Evolutionary conservation across 2,329 filamentous ascomycete species (phyloP), one percentile per base, ranked within the genome.

Genomic region (Fusarium coicis): DNA sequence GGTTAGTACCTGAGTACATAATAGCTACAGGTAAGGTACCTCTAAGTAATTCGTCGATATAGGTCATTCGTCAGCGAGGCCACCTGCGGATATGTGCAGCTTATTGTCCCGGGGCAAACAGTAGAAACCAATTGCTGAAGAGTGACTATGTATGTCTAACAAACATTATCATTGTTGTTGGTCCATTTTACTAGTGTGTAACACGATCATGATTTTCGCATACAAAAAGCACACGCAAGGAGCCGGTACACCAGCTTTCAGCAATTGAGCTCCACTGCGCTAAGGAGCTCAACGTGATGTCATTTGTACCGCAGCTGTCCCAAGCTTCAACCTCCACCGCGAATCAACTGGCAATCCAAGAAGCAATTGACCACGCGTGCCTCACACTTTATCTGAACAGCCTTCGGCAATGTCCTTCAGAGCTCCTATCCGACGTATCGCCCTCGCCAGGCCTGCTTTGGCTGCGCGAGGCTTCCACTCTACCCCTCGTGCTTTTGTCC

Each of bases 401-500:
- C 36, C 21, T 39, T 30, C 15, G 34, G 72, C 30, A 60, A 84
- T 84, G 83, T 77, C 82, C 40, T 81, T 83, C 78, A 82, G 82
- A 60, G 67, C 76, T 56, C 77, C 81, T 46, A 66, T 82, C 50
- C 80, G 82, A 61, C 81, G 79, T 43, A 70, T 78, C 50, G 78
- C 78, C 43, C 73, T 80, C 61, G 74, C 79, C 50, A 78, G 79
- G 47, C 78, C 82, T 58, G 66, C 78, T 40, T 47, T 73, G 28
- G 58, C 74, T 28, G 62, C 74, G 30, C 83, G 84, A 67, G 76
- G 76, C 76, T 95, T 95, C 86, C 92, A 94, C 85, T 85, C 87
- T 72, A 90, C 91, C 40, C 83, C 88, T 52, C 87, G 87, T 53
- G 85, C 86, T 47, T 85, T 89, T 74, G 93, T 98, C 80, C 89